Evolutionary conservation across 2,329 filamentous ascomycete species (phyloP).

Genomic region (Talaromyces sp.): DNA sequence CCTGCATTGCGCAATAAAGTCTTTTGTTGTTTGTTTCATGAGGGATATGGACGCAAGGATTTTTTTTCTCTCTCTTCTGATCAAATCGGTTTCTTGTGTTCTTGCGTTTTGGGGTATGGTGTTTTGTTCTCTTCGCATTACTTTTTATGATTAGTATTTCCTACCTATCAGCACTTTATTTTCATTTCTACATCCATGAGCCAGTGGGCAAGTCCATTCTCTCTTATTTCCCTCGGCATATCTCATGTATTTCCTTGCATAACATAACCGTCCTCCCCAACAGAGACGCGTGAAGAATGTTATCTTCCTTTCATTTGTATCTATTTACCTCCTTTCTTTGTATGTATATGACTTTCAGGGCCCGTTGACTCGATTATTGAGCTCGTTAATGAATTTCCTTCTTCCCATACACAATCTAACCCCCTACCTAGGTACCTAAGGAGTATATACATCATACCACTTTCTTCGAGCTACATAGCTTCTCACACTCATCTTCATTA

Average conservation of each 20-base stretch:
- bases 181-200: background rate
- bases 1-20: conserved; percentile 12
- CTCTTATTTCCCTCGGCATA: background rate
- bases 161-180: background rate
- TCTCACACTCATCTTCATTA: no score
- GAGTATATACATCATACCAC: no score
- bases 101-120: conserved; percentile 24
- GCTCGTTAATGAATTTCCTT: background rate
- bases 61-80: conserved; percentile 23
- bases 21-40: conserved; percentile 8
- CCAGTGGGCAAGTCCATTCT: background rate
- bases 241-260: background rate
- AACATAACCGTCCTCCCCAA: background rate
- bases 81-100: conserved; percentile 22
- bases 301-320: conserved; percentile 9
- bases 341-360: conserved; percentile 9
- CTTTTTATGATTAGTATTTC: conserved; percentile 17
- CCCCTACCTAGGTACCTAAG: background rate
- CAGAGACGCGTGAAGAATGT: background rate
- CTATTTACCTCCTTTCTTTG: background rate
- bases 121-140: conserved; percentile 24
- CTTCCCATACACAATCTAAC: background rate
- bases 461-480: no score
- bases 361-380: background rate
- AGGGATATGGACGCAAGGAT: conserved; percentile 13